Conservation (phyloP, 208 protist genomes). For the Tritrichomonas foetus region DNA sequence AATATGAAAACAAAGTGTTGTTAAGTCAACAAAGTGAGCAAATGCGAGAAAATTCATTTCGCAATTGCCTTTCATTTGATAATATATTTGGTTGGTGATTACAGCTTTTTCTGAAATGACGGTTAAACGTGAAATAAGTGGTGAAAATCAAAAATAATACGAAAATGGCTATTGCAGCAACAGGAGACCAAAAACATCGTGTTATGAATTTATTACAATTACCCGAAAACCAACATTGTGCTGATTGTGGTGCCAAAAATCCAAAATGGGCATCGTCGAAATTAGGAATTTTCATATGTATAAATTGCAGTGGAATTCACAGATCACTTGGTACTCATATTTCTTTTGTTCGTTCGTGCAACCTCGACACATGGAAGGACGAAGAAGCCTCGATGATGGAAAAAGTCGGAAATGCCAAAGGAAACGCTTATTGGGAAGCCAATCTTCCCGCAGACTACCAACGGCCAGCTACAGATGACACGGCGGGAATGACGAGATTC, state of each 20-base stretch:
- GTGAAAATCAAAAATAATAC: no score
- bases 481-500: background rate
- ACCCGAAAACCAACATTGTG: constrained; percentile 37
- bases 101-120: no score
- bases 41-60: no score
- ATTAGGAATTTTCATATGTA: constrained; percentile 64
- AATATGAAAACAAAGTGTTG: no score
- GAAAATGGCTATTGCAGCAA: no score
- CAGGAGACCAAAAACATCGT: no score
- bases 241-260: constrained; percentile 47
- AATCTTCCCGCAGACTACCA: background rate
- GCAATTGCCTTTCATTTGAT: no score
- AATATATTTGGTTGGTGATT: no score
- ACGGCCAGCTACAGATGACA: background rate
- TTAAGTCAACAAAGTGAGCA: no score
- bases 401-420: constrained; percentile 35
- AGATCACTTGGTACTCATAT: constrained; percentile 62
- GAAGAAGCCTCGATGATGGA: constrained; percentile 44
- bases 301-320: constrained; percentile 62
- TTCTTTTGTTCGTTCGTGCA: constrained; percentile 52
- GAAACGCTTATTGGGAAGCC: background rate
- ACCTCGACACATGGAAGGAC: constrained; percentile 56
- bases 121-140: no score
- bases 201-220: background rate
- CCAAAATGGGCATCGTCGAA: constrained; percentile 55